Conservation (phyloP, 495 filamentous ascomycete genomes). For the Hyaloscypha hepaticicola region DNA sequence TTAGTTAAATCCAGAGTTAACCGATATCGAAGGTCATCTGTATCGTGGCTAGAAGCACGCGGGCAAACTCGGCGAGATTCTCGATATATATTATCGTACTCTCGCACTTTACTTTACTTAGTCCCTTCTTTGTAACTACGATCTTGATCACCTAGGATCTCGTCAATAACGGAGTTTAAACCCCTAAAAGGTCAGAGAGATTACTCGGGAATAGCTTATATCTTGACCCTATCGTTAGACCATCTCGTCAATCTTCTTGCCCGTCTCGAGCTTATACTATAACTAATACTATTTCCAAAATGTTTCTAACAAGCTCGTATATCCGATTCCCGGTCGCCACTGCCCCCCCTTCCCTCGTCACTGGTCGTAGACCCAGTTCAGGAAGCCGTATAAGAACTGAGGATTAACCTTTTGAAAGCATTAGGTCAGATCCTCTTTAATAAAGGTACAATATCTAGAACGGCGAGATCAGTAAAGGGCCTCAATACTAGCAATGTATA, state of each 20-base stretch:
- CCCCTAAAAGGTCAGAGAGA: too few relatives aligned
- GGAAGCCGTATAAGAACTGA: slow-evolving; percentile 29
- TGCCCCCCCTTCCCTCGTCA: slow-evolving; percentile 38
- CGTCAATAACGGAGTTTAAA: too few relatives aligned
- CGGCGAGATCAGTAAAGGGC: background rate
- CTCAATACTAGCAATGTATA: too few relatives aligned
- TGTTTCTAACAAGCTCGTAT: slow-evolving; percentile 38
- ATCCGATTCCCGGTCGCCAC: slow-evolving; percentile 34
- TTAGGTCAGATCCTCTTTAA: slow-evolving; percentile 3
- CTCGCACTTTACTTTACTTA: slow-evolving; percentile 26
- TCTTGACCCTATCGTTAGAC: slow-evolving; percentile 23
- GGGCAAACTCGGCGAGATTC: slow-evolving; percentile 38
- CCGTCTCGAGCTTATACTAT: slow-evolving; percentile 46
- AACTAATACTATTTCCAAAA: slow-evolving; percentile 44
- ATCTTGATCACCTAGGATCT: slow-evolving; percentile 25
- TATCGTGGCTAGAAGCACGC: slow-evolving; percentile 35
- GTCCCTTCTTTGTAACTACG: slow-evolving; percentile 31
- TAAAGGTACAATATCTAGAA: background rate
- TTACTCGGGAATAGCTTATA: background rate
- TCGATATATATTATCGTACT: slow-evolving; percentile 39
- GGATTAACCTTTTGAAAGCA: slow-evolving; percentile 16
- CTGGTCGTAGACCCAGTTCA: slow-evolving; percentile 35
- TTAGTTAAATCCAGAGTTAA: slow-evolving; percentile 37
- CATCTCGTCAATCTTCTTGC: slow-evolving; percentile 54
- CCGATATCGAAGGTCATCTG: slow-evolving; percentile 39